These are phyloP conservation scores for Cercospora zeina DNA, from an alignment of 2,329 filamentous ascomycete species.

Conservation along the genomic window DNA sequence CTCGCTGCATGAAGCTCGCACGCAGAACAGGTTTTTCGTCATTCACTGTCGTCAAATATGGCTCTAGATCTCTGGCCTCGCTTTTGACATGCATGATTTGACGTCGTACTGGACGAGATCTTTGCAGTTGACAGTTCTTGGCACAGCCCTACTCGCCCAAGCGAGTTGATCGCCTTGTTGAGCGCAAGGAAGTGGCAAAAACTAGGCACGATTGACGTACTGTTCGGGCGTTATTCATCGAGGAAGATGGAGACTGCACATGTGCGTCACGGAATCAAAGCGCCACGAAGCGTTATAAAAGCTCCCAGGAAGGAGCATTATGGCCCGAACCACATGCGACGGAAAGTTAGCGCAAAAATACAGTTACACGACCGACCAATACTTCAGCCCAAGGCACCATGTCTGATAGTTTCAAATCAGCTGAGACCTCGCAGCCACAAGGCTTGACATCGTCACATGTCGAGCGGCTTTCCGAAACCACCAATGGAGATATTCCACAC, in stretches of 20 bases:
- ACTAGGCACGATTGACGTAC: neutral
- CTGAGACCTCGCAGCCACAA: neutral
- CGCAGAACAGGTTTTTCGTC: neutral
- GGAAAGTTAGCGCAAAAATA: neutral
- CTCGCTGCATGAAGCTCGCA: constrained; percentile 1
- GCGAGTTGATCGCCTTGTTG: neutral
- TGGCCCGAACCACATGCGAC: neutral
- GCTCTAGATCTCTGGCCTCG: neutral
- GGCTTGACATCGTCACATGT: neutral
- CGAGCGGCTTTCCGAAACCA: neutral
- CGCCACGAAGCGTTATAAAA: neutral
- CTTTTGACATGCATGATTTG: neutral
- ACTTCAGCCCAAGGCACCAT: neutral
- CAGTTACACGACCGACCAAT: neutral
- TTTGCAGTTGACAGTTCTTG: neutral
- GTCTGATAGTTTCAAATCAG: neutral
- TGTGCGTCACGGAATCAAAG: neutral
- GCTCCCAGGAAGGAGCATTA: neutral
- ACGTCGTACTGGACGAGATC: neutral
- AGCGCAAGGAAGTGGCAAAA: neutral
- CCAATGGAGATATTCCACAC: neutral
- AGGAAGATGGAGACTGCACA: neutral
- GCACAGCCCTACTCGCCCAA: neutral
- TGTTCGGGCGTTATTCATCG: neutral
- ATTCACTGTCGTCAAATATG: neutral